Evolutionary conservation across 192 early-diverging fungal genomes (phyloP).

Genomic region (Coemansia sp.): DNA sequence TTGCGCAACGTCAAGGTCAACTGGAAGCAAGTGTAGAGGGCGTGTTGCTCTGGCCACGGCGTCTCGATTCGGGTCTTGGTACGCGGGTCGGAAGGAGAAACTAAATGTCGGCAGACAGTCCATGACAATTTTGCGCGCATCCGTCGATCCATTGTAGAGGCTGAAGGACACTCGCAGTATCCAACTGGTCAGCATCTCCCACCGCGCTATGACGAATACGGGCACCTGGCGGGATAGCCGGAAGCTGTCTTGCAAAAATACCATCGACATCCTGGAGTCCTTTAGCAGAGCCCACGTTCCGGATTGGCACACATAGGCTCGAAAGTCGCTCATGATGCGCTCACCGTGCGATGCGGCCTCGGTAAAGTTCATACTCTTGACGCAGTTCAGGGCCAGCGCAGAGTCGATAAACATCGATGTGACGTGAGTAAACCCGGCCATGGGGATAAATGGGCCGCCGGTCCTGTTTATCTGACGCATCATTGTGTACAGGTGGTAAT

Average conservation of each 20-base stretch:
- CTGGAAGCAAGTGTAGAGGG: slow-evolving; percentile 47
- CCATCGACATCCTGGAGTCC: slow-evolving; percentile 31
- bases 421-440: slow-evolving; percentile 37
- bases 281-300: slow-evolving; percentile 51
- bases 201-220: slow-evolving; percentile 37
- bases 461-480: slow-evolving; percentile 23
- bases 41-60: slow-evolving; percentile 41
- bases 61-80: slow-evolving; percentile 24
- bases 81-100: slow-evolving; percentile 32
- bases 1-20: slow-evolving; percentile 31
- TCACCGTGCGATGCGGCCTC: slow-evolving; percentile 35
- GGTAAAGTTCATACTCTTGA: slow-evolving; percentile 46
- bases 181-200: slow-evolving; percentile 52
- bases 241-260: slow-evolving; percentile 42
- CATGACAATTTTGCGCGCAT: slow-evolving; percentile 43
- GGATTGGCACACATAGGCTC: slow-evolving; percentile 38
- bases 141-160: slow-evolving; percentile 44
- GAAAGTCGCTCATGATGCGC: slow-evolving; percentile 42
- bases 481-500: slow-evolving; percentile 34
- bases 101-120: slow-evolving; percentile 42
- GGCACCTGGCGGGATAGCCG: slow-evolving; percentile 34
- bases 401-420: slow-evolving; percentile 50
- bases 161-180: slow-evolving; percentile 42
- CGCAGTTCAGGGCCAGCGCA: slow-evolving; percentile 32
- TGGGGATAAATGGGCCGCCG: slow-evolving; percentile 15